Percentiles rank a stretch among this genome's conserved stretches.
Conservation (phyloP, 1,284 basidiomycete genomes). For the Austroboletus sp. region DNA sequence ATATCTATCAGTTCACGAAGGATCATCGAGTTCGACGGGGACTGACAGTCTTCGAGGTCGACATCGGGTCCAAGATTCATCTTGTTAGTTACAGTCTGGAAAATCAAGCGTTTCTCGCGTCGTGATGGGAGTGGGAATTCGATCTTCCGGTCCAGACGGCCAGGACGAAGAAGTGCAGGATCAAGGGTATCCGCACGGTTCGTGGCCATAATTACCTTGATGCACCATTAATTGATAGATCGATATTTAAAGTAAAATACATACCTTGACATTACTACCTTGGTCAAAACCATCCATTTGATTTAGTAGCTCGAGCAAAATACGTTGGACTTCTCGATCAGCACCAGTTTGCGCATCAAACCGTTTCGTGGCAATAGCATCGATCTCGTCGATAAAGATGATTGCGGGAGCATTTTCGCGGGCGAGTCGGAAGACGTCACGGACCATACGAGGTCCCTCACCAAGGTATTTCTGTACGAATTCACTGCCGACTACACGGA, state of each 20-base stretch:
- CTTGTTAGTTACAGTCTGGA: slow-evolving; percentile 95
- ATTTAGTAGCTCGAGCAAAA: slow-evolving; percentile 94
- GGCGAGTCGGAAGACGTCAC: slow-evolving; percentile 96
- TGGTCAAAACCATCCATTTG: slow-evolving; percentile 99
- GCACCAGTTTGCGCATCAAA: slow-evolving; percentile 99
- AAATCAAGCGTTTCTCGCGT: slow-evolving; percentile 93
- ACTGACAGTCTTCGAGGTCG: slow-evolving; percentile 93
- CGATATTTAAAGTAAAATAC: slow-evolving; percentile 8
- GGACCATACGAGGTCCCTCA: slow-evolving; percentile 98
- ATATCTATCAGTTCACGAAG: slow-evolving; percentile 8
- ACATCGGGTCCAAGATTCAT: slow-evolving; percentile 99
- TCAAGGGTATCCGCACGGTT: slow-evolving; percentile 95
- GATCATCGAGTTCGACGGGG: neutral
- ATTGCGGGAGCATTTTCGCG: slow-evolving; percentile 96
- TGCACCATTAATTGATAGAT: slow-evolving; percentile 1
- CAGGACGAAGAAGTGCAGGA: slow-evolving; percentile 93
- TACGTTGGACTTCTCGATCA: slow-evolving; percentile 98
- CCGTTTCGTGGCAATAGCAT: slow-evolving; percentile 98
- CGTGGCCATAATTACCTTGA: slow-evolving; percentile 95
- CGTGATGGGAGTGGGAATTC: slow-evolving; percentile 95
- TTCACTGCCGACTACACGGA: slow-evolving; percentile 96
- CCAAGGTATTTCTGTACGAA: slow-evolving; percentile 99
- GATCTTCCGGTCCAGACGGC: slow-evolving; percentile 96
- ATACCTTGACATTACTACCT: slow-evolving; percentile 94
- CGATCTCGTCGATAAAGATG: slow-evolving; percentile 99